Evolutionary conservation across 768 basidiomycete species (phyloP).

Genomic region (Lactifluus subvellereus): DNA sequence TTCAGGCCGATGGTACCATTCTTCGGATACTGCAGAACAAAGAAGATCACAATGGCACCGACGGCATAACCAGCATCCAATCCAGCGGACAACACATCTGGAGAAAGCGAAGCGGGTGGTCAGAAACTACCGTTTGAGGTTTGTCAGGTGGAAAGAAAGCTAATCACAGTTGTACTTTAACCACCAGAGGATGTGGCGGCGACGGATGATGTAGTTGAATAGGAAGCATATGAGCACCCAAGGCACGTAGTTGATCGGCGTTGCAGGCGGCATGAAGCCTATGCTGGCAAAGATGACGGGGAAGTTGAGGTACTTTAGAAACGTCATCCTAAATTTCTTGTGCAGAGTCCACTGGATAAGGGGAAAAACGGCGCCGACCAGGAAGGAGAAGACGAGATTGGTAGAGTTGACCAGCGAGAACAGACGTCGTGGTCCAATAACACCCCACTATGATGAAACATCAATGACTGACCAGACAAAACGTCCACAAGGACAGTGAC

Average conservation of each 20-base stretch:
- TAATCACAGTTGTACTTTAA: slow-evolving; percentile 34
- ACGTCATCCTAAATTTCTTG: not conserved
- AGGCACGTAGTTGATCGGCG: slow-evolving; percentile 37
- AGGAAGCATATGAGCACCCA: slow-evolving; percentile 35
- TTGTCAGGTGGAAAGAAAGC: slow-evolving; percentile 8
- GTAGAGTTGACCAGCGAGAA: slow-evolving; percentile 1
- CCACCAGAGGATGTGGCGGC: slow-evolving; percentile 37
- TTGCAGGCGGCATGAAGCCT: slow-evolving; percentile 37
- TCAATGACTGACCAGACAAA: not conserved
- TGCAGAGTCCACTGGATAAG: slow-evolving; percentile 46
- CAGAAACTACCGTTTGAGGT: too few relatives aligned
- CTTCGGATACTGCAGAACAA: not conserved
- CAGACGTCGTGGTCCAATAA: slow-evolving; percentile 61
- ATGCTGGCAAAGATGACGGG: slow-evolving; percentile 40
- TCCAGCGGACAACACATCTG: too few relatives aligned
- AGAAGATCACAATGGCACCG: too few relatives aligned
- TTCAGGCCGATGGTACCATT: slow-evolving; percentile 15
- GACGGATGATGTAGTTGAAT: slow-evolving; percentile 36
- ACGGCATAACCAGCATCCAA: too few relatives aligned
- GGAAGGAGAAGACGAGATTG: slow-evolving; percentile 62
- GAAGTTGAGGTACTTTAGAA: slow-evolving; percentile 56
- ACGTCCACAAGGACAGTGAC: not conserved
- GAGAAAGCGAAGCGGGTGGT: too few relatives aligned
- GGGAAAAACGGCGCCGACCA: slow-evolving; percentile 63
- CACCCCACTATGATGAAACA: slow-evolving; percentile 39